Evolutionary conservation across 257 asterid genomes (phyloP), one percentile per base, ranked within the genome.

Genomic region (Solanum bulbocastanum): DNA sequence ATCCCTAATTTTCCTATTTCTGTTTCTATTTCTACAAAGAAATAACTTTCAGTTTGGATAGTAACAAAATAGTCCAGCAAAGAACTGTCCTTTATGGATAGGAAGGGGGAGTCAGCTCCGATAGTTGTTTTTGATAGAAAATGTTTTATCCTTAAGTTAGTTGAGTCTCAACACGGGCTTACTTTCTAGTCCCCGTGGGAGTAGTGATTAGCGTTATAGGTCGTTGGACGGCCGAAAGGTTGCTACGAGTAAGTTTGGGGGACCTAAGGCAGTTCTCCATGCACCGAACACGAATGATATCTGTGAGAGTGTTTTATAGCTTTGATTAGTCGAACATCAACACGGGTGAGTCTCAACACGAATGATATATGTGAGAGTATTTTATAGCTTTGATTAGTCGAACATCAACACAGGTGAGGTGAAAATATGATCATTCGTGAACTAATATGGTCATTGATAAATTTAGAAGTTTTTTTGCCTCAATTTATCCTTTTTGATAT

Each of bases 311-410:
- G 65, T 56, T 56, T 56, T 2, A 18, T 56, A 46, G 1, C 1
- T 46, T 0, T 52, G n/a, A 56, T 56, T 56, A 2, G 2, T 56
- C 1, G 2, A 2, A 4, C 2, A 6, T 56, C 11, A 56, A 20
- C 25, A 56, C 0, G 11, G 10, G 11, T 56, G 0, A 58, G 11
- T n/a, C n/a, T n/a, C n/a, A 20, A 58, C 11, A 58, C 8, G 0
- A 52, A 52, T 52, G 4, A 52, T 56, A 18, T 0, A 0, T 52
- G 0, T 52, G 0, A 56, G 0, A 18, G 3, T 56, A n/a, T 56
- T 56, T 56, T 2, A 18, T 56, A 46, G 1, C 1, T 46, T 0
- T 52, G n/a, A 56, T 56, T 56, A 2, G 2, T 56, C 1, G 2
- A 2, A 4, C 2, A 6, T 56, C 11, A 56, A 20, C 25, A 56